A percentile compares a stretch with the other conserved stretches of the same genome.
These are phyloP conservation scores for Sutorius australiensis DNA, from an alignment of 768 basidiomycete genomes.

Conservation along the genomic window DNA sequence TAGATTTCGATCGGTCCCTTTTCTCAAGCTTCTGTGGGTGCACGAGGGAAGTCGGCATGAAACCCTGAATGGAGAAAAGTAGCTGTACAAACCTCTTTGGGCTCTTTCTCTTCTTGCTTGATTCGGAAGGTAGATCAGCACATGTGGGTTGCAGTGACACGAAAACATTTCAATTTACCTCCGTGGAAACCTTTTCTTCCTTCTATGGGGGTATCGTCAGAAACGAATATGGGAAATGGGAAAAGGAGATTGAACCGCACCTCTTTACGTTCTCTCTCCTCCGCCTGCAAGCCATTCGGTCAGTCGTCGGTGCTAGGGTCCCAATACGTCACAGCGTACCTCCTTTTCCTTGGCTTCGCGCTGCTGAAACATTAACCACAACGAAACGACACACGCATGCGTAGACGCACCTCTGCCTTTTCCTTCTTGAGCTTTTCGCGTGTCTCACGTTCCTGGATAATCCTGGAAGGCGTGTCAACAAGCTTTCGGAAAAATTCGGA, in stretches of 20 bases:
- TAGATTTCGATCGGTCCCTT: slow-evolving; percentile 55
- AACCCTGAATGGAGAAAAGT: not conserved
- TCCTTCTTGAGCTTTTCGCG: slow-evolving; percentile 84
- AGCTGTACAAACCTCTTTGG: slow-evolving; percentile 38
- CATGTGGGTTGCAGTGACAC: not conserved
- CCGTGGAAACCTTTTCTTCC: slow-evolving; percentile 53
- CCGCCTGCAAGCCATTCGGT: slow-evolving; percentile 36
- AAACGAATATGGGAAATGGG: not conserved
- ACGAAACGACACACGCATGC: not conserved
- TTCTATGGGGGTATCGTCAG: slow-evolving; percentile 29
- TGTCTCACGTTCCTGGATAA: slow-evolving; percentile 76
- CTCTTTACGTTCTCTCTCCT: slow-evolving; percentile 64
- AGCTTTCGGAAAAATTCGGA: slow-evolving; percentile 3
- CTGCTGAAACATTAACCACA: slow-evolving; percentile 35
- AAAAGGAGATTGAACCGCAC: slow-evolving; percentile 27
- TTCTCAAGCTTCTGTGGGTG: slow-evolving; percentile 47
- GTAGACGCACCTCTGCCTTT: slow-evolving; percentile 48
- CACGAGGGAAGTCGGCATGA: not conserved
- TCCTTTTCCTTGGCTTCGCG: slow-evolving; percentile 80
- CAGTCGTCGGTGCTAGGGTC: not conserved
- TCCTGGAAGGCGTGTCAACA: slow-evolving; percentile 31
- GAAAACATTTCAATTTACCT: slow-evolving; percentile 37
- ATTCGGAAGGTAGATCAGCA: slow-evolving; percentile 22
- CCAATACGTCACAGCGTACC: slow-evolving; percentile 27
- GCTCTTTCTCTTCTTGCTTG: slow-evolving; percentile 44